These are phyloP conservation scores for Styphnolobium japonicum DNA, from an alignment of 306 rosid genomes.

Conservation along the genomic window DNA sequence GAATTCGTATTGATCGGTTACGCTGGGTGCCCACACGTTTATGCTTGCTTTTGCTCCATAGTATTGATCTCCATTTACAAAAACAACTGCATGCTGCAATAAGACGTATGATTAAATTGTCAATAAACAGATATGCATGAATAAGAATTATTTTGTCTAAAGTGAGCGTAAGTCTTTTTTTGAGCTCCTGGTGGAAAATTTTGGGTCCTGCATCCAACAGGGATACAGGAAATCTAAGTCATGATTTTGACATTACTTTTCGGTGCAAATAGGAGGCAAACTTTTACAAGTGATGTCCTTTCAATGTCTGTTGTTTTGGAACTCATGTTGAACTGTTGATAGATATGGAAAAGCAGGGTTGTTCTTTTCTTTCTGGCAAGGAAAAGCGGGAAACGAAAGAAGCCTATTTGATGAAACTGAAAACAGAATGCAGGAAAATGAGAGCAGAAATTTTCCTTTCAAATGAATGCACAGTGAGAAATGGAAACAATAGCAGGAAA, in stretches of 20 bases:
- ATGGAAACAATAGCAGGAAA: neutral
- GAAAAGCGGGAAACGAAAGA: neutral
- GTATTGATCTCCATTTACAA: slow-evolving; percentile 90
- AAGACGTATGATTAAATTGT: neutral
- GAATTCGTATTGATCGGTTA: slow-evolving; percentile 77
- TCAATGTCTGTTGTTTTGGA: slow-evolving; percentile 17
- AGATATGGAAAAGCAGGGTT: slow-evolving; percentile 13
- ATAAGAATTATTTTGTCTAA: neutral
- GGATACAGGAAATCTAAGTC: neutral
- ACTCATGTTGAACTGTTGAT: slow-evolving; percentile 16
- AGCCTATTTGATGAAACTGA: slow-evolving; percentile 5
- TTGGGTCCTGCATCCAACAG: neutral
- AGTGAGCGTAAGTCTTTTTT: neutral
- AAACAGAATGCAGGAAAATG: slow-evolving; percentile 5
- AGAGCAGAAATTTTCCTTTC: slow-evolving; percentile 15
- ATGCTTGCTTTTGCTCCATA: slow-evolving; percentile 96
- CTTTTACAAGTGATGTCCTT: slow-evolving; percentile 33
- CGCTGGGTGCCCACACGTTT: slow-evolving; percentile 85
- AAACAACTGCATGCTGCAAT: slow-evolving; percentile 92
- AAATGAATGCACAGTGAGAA: neutral
- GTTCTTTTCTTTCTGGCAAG: slow-evolving; percentile 18
- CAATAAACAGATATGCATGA: neutral
- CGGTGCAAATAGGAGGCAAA: slow-evolving; percentile 11
- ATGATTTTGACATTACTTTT: slow-evolving; percentile 25
- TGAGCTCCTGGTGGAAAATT: neutral